phyloP scores from a whole-genome alignment of 176 grass and related monocot species.

The Secale cereale region DNA sequence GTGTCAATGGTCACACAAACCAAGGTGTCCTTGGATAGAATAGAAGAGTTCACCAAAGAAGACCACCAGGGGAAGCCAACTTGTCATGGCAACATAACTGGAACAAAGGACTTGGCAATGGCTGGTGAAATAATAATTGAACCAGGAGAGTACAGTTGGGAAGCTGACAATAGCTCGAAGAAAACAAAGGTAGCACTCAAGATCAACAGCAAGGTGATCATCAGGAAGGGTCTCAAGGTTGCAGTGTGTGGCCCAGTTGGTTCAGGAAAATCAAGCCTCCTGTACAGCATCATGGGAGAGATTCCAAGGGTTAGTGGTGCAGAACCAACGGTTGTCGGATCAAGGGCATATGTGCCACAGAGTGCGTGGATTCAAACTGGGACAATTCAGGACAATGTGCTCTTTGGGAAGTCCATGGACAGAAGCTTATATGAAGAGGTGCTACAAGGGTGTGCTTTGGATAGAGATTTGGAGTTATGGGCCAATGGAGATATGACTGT shows the following conservation, averaged over 20 bases:
- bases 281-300: conserved; percentile 73
- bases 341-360: conserved; percentile 67
- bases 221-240: conserved; percentile 60
- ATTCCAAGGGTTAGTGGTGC: conserved; percentile 59
- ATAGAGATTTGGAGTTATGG: conserved; percentile 75
- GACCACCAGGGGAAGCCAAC: conserved; percentile 46
- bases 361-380: conserved; percentile 83
- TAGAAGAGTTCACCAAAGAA: conserved; percentile 71
- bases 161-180: conserved; percentile 44
- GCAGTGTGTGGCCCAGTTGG: conserved; percentile 74
- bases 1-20: conserved; percentile 78
- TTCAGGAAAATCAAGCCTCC: conserved; percentile 88
- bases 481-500: conserved; percentile 68
- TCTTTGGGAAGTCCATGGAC: conserved; percentile 79
- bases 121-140: conserved; percentile 49
- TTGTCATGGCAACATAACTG: background rate
- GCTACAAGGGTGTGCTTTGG: conserved; percentile 68
- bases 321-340: conserved; percentile 38
- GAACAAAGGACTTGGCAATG: background rate
- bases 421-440: conserved; percentile 62
- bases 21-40: conserved; percentile 77
- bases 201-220: conserved; percentile 58
- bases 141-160: conserved; percentile 60
- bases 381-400: conserved; percentile 69
- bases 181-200: conserved; percentile 53